Percentiles rank a stretch among this genome's conserved stretches.
These are phyloP conservation scores for Garcia nutans DNA, from an alignment of 345 rosid species.

Conservation along the genomic window DNA sequence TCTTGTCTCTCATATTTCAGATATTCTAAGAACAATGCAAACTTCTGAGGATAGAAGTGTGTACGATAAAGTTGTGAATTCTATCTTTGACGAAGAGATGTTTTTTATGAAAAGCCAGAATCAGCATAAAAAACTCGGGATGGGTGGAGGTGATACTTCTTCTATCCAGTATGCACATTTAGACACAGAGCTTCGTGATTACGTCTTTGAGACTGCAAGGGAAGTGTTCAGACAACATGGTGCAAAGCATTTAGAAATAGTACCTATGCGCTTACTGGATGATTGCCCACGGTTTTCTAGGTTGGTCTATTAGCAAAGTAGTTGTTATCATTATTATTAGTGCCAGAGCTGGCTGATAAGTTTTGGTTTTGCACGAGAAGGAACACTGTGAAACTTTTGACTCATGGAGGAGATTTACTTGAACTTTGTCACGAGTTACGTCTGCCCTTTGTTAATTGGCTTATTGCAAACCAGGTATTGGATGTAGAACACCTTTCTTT, in stretches of 20 bases:
- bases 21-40: slow-evolving; percentile 74
- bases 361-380: slow-evolving; percentile 43
- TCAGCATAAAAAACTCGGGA: slow-evolving; percentile 42
- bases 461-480: slow-evolving; percentile 62
- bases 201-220: slow-evolving; percentile 66
- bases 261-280: slow-evolving; percentile 63
- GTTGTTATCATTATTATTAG: slow-evolving; percentile 5
- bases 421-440: slow-evolving; percentile 93
- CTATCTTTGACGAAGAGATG: slow-evolving; percentile 75
- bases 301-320: slow-evolving; percentile 36
- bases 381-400: slow-evolving; percentile 86
- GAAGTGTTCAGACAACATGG: slow-evolving; percentile 83
- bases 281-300: slow-evolving; percentile 61
- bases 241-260: slow-evolving; percentile 79
- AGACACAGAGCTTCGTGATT: slow-evolving; percentile 76
- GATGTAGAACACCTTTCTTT: slow-evolving; percentile 10
- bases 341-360: slow-evolving; percentile 30
- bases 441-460: slow-evolving; percentile 78
- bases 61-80: slow-evolving; percentile 80
- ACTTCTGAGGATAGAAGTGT: slow-evolving; percentile 81
- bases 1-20: slow-evolving; percentile 45
- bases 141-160: slow-evolving; percentile 39
- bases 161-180: slow-evolving; percentile 55
- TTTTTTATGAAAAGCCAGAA: slow-evolving; percentile 48
- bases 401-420: slow-evolving; percentile 87